Conservation (phyloP, 108 stramenopile genomes). For the Aureococcus anophagefferens region DNA sequence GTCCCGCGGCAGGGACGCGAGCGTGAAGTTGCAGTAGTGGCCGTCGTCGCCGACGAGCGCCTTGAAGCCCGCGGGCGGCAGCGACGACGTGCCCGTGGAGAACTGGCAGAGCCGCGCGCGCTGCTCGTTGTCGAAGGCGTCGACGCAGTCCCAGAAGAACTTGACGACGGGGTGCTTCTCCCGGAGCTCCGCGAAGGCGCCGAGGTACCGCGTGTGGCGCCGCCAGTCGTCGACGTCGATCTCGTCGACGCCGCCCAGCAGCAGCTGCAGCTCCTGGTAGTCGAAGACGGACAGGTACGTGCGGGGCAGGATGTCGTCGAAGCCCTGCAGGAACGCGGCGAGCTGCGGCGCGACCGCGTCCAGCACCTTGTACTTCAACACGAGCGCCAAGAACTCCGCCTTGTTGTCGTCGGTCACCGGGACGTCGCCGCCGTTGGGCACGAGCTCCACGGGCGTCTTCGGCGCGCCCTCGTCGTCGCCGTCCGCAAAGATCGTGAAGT, state of each 20-base stretch:
- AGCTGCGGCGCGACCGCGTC: background rate
- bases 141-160: slow-evolving; percentile 93
- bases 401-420: slow-evolving; percentile 88
- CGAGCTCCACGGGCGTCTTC: slow-evolving; percentile 47
- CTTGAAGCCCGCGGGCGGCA: slow-evolving; percentile 20
- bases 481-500: slow-evolving; percentile 11
- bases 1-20: slow-evolving; percentile 45
- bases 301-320: slow-evolving; percentile 91
- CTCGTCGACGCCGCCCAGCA: slow-evolving; percentile 86
- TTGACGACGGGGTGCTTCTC: slow-evolving; percentile 44
- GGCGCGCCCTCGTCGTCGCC: background rate
- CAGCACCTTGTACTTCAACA: background rate
- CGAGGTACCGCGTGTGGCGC: slow-evolving; percentile 74
- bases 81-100: slow-evolving; percentile 38
- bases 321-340: slow-evolving; percentile 50
- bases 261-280: slow-evolving; percentile 80
- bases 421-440: slow-evolving; percentile 69
- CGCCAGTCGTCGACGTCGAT: slow-evolving; percentile 86
- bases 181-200: slow-evolving; percentile 31
- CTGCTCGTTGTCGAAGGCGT: slow-evolving; percentile 73
- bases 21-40: slow-evolving; percentile 72
- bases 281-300: slow-evolving; percentile 75
- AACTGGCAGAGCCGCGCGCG: slow-evolving; percentile 57
- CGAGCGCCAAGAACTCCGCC: slow-evolving; percentile 69
- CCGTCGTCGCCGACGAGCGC: slow-evolving; percentile 71